Conservation (phyloP, 345 rosid genomes). For the Eucalyptus coolabah region DNA sequence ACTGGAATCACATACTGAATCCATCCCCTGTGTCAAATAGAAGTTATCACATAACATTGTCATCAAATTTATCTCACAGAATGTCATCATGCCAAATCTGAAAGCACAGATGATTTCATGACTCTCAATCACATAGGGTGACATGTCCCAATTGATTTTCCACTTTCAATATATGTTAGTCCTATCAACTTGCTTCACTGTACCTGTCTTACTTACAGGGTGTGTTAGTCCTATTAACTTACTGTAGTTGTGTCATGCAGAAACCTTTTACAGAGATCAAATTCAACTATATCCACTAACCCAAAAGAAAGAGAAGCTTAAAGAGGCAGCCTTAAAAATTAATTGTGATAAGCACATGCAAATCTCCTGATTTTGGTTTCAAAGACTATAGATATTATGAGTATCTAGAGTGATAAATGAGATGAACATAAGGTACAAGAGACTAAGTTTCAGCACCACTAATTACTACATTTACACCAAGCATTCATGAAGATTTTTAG, state of each 20-base stretch:
- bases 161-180: not conserved
- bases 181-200: not conserved
- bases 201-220: not conserved
- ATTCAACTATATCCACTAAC: not conserved
- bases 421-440: not conserved
- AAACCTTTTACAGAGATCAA: not conserved
- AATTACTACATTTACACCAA: not conserved
- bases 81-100: not conserved
- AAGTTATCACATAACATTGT: not conserved
- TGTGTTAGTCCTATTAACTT: not conserved
- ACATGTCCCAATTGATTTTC: not conserved
- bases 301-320: not conserved
- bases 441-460: not conserved
- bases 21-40: conserved; percentile 56
- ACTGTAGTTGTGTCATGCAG: not conserved
- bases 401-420: not conserved
- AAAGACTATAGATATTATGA: not conserved
- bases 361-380: not conserved
- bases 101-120: not conserved
- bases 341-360: not conserved
- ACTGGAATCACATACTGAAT: conserved; percentile 46
- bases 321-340: not conserved
- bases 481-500: not conserved
- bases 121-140: not conserved
- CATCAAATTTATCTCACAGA: not conserved